Conservation (phyloP, 495 filamentous ascomycete species). For the Xylaria sp. region DNA sequence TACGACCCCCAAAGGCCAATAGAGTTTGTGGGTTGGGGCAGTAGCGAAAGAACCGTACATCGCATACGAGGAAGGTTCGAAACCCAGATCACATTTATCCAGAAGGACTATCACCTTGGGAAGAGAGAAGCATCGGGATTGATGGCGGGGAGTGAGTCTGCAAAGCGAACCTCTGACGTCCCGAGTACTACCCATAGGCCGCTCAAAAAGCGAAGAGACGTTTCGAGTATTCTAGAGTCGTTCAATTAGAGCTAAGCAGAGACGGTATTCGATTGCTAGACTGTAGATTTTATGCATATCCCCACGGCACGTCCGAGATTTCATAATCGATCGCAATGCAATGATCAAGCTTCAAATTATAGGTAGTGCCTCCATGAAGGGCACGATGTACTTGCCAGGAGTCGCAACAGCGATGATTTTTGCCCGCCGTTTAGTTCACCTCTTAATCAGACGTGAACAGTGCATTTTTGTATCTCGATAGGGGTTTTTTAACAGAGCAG, state of each 20-base stretch:
- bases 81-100: conserved; percentile 2
- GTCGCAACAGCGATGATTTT: neutral
- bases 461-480: neutral
- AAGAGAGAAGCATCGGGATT: neutral
- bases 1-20: neutral
- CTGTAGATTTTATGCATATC: neutral
- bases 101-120: neutral
- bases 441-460: neutral
- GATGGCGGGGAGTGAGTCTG: neutral
- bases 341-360: neutral
- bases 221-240: conserved; percentile 2
- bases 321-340: neutral
- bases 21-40: neutral
- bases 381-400: neutral
- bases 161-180: neutral
- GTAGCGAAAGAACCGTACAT: too few species aligned
- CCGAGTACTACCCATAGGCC: neutral
- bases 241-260: neutral
- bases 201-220: neutral
- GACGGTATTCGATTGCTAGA: neutral
- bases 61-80: neutral
- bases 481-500: too few species aligned
- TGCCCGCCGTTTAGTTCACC: neutral
- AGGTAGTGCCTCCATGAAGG: neutral
- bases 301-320: neutral